Base-by-base conservation (phyloP, 768 basidiomycete species). In the Podaxis sp. region DNA sequence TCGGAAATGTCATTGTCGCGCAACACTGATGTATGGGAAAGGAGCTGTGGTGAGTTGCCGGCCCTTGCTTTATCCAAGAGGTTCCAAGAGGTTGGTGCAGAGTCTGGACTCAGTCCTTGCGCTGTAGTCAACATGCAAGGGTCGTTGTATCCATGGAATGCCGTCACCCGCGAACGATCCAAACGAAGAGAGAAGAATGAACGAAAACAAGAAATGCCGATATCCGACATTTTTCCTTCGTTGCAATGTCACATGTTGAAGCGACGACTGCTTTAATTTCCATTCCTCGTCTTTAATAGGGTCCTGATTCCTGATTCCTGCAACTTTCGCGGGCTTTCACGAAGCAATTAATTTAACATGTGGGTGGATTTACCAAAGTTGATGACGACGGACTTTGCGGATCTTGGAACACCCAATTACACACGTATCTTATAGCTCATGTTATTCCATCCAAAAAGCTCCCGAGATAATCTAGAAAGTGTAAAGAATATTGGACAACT, bases 181-280 rank as follows among this genome's bases (percentile, higher is more conserved):
- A 16, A 9, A n/a, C 5, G 9, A 46, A 38, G 14, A 28, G 6
- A 27, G 14, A 42, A 21, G 55, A 46, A n/a, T n/a, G 18, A 51
- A 25, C 14, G 13, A 14, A 18, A 18, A 5, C 51, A 47, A 60
- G 50, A 35, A 52, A n/a, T 18, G 28, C n/a, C 18, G 16, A 32
- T 5, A 3, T 44, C 59, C 59, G 59, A 60, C 2, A 13, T 46
- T 53, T 53, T 36, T 25, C 59, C 59, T 40, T n/a, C n/a, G 50
- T 52, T 23, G 57, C 18, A 18, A 2, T 44, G 57, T 59, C 57
- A 50, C 50, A 37, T 52, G 57, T 27, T 11, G 36, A 14, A 59
- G 27, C 14, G 23, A 60, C 42, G 38, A 4, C 38, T 40, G 5
- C 16, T n/a, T 6, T 44, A n/a, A 44, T 6, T 7, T 44, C 6